These are phyloP conservation scores for Tetracladium marchalianum DNA, from an alignment of 495 filamentous ascomycete species.

Conservation along the genomic window DNA sequence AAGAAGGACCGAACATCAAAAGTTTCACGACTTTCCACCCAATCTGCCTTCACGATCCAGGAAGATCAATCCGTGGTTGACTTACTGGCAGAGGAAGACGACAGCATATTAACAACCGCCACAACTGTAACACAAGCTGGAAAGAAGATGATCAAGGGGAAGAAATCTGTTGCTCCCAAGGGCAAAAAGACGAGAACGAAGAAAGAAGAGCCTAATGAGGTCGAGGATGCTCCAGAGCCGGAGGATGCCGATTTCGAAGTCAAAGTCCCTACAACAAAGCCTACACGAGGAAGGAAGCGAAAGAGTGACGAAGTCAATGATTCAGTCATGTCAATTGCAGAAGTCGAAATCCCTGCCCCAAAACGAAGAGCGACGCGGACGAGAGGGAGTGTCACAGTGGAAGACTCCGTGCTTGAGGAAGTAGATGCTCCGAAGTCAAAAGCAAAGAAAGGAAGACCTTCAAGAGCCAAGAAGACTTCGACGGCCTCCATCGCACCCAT, in stretches of 20 bases:
- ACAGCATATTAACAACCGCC: constrained; percentile 54
- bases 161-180: constrained; percentile 36
- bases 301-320: constrained; percentile 43
- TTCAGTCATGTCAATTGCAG: not conserved
- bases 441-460: constrained; percentile 13
- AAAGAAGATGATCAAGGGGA: constrained; percentile 40
- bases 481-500: constrained; percentile 43
- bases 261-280: constrained; percentile 33
- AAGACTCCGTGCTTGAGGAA: constrained; percentile 3
- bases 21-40: constrained; percentile 56
- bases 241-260: constrained; percentile 31
- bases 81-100: constrained; percentile 46
- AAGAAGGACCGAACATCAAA: constrained; percentile 55
- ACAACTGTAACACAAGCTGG: constrained; percentile 44
- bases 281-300: constrained; percentile 52
- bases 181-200: constrained; percentile 44
- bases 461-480: constrained; percentile 26
- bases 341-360: constrained; percentile 41
- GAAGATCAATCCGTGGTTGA: constrained; percentile 47
- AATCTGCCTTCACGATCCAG: constrained; percentile 18
- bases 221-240: constrained; percentile 20
- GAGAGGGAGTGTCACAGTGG: constrained; percentile 21
- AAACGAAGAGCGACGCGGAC: constrained; percentile 58
- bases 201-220: constrained; percentile 49
- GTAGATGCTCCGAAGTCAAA: constrained; percentile 2